phyloP scores from a whole-genome alignment of 495 filamentous ascomycete genomes.

The Aspergillus sclerotioniger region DNA sequence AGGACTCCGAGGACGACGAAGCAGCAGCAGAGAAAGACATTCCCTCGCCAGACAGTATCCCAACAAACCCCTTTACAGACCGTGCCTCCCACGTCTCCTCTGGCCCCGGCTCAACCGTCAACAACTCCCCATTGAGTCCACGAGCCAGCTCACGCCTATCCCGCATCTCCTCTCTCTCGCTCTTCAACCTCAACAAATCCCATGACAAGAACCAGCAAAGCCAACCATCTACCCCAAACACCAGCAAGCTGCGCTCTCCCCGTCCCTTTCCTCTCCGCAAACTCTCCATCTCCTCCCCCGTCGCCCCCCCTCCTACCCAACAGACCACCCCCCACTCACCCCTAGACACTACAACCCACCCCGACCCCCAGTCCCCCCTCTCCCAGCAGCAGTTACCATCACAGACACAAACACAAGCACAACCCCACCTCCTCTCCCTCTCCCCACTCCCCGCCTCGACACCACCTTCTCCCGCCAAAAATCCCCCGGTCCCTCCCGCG shows the following conservation, averaged over 20 bases:
- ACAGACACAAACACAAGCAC: slow-evolving; percentile 19
- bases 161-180: slow-evolving; percentile 49
- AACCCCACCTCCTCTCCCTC: slow-evolving; percentile 44
- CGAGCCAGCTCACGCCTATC: slow-evolving; percentile 39
- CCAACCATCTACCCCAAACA: slow-evolving; percentile 52
- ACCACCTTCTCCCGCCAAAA: slow-evolving; percentile 53
- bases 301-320: slow-evolving; percentile 52
- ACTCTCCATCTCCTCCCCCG: slow-evolving; percentile 56
- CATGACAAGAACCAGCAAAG: background rate
- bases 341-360: slow-evolving; percentile 59
- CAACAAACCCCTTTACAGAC: slow-evolving; percentile 42
- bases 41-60: slow-evolving; percentile 35
- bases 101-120: slow-evolving; percentile 9
- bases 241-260: slow-evolving; percentile 50
- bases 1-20: slow-evolving; percentile 17
- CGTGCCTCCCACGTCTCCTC: slow-evolving; percentile 16
- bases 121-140: slow-evolving; percentile 23
- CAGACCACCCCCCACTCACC: slow-evolving; percentile 53
- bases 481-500: slow-evolving; percentile 7
- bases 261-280: slow-evolving; percentile 50
- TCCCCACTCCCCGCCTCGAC: slow-evolving; percentile 50
- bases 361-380: slow-evolving; percentile 44
- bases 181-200: slow-evolving; percentile 44
- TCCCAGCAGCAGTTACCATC: background rate
- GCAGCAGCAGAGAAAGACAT: slow-evolving; percentile 19